phyloP scores from a whole-genome alignment of 306 rosid species.

The barrel medic (Medicago truncatula) region MtrunA17r5.0-ANR NC_053044.1:8924501-8925000 shows the following conservation, averaged over 20 bases:
- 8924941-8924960: conserved; percentile 61
- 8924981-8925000: conserved; percentile 87
- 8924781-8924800: conserved; percentile 92
- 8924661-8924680: conserved; percentile 79
- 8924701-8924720: conserved; percentile 96
- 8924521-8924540: conserved; percentile 93
- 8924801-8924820: conserved; percentile 86
- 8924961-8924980: conserved; percentile 87
- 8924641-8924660: conserved; percentile 95
- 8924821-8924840: conserved; percentile 83
- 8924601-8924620: conserved; percentile 90
- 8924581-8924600: conserved; percentile 95
- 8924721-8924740: conserved; percentile 84
- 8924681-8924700: conserved; percentile 88
- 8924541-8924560: conserved; percentile 98
- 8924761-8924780: conserved; percentile 86
- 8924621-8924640: conserved; percentile 77
- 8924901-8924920: conserved; percentile 58
- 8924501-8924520: conserved; percentile 65
- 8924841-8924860: conserved; percentile 73
- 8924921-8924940: conserved; percentile 41
- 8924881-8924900: conserved; percentile 91
- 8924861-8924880: conserved; percentile 86
- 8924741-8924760: conserved; percentile 73
- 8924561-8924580: conserved; percentile 94